Percentiles rank a stretch among this genome's conserved stretches.
Evolutionary conservation across 1,139 yeast species (phyloP).

Genomic region (Blastobotrys buckinghamii): DNA sequence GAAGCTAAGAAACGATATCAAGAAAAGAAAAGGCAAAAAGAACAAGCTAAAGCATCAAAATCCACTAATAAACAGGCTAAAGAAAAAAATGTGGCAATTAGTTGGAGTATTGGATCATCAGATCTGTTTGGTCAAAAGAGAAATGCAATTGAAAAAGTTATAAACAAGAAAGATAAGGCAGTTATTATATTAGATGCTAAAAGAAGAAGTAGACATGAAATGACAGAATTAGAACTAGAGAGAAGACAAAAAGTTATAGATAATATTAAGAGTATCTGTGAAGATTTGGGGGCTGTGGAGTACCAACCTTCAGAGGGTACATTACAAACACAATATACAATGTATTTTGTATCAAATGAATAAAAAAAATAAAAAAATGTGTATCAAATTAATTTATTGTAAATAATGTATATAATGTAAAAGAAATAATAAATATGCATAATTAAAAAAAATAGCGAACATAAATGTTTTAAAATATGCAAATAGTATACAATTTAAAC

Average conservation of each 20-base stretch:
- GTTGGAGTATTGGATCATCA: conserved; percentile 32
- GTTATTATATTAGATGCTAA: conserved; percentile 24
- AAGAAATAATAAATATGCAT: not conserved
- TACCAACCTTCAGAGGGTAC: conserved; percentile 22
- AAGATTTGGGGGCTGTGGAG: conserved; percentile 24
- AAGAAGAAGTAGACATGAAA: conserved; percentile 18
- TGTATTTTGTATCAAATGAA: conserved; percentile 16
- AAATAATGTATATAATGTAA: not conserved
- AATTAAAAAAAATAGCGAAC: too few species aligned
- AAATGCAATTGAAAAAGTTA: conserved; percentile 33
- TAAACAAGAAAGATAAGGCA: conserved; percentile 29
- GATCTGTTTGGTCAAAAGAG: conserved; percentile 31
- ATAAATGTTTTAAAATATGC: too few species aligned
- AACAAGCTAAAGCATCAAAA: conserved; percentile 19
- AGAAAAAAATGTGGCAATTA: conserved; percentile 29
- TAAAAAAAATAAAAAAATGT: not conserved
- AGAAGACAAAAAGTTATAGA: conserved; percentile 29
- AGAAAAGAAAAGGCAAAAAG: conserved; percentile 19
- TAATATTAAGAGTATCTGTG: conserved; percentile 24
- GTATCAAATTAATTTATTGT: not conserved
- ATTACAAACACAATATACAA: conserved; percentile 19
- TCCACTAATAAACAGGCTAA: conserved; percentile 20
- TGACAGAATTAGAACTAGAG: conserved; percentile 25
- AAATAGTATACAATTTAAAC: too few species aligned
- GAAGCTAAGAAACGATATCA: conserved; percentile 15